Evolutionary conservation across 2,329 filamentous ascomycete species (phyloP), one percentile per base, ranked within the genome.

Genomic region (Aspergillus jensenii): DNA sequence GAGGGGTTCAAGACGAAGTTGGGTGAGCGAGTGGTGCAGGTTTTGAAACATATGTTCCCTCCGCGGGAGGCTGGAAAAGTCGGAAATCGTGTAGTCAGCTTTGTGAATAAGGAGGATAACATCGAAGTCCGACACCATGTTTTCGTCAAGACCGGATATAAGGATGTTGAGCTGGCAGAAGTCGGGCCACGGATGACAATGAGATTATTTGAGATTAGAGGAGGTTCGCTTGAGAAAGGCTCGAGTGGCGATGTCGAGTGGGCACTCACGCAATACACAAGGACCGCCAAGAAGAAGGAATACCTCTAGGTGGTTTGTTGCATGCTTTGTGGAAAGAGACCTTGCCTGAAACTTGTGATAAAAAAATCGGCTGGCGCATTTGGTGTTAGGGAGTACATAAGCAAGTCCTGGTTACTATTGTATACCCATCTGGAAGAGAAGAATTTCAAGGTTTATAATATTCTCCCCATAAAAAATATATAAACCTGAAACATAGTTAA

Each of bases 161-260:
- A 96, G 70, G 90, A 89, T 58, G 91, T 98, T 3, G 92, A 96
- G 74, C 77, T 96, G 67, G 88, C 90, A 14, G 92, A 96, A 74
- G 91, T 96, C 51, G 92, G 93, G 0, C 95, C 95, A 1, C 84
- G 95, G 57, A 96, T 98, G 91, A 96, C 92, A n/a, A 95, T 98
- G 91, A 84, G 91, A 65, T 80, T 92, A 53, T 99, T 98, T 71
- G 91, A 98, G 78, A 96, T 99, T 61, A 84, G 93, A 47, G 89
- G 88, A 53, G 93, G 95, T 15, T 96, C 93, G 4, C 79, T 97
- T 59, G 95, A 98, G 72, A 96, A 79, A 61, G 75, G 93, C 70
- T 96, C 96, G 75, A 90, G 96, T 65, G 93, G 93, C 4, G 95
- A 99, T 76, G 87, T 96, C 4, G 95, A 99, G 77, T 99, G 95